Base-by-base conservation (phyloP, 2,329 filamentous ascomycete species). In the Beauveria rudraprayagi region DNA sequence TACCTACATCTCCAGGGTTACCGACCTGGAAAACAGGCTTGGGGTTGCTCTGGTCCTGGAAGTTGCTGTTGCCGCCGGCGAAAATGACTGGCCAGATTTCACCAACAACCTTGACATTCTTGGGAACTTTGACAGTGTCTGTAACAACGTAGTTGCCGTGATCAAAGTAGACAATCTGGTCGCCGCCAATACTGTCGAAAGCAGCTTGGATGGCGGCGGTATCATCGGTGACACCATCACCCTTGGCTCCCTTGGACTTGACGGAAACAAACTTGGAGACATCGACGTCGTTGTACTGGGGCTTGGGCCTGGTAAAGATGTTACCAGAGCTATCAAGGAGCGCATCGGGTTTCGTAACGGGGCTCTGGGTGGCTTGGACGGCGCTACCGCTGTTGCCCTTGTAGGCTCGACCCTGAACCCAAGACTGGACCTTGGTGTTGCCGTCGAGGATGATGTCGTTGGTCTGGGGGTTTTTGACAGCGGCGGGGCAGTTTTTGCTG, bases 1-100 rank as follows among this genome's bases (percentile, higher is more conserved):
- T 80, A 64, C 92, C 93, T 51, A 82, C 80, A 65, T 96, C 89
- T 57, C 91, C 91, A 11, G 83, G 75, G 69, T 90, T 76, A 54
- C 93, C 93, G 62, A 97, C 81, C 72, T 94, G 89, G 76, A 95
- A 90, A 68, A 95, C 88, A n/a, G 91, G 85, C 71, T 86, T 84
- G 46, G 92, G 92, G 70, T 92, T 90, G 66, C 78, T 75, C 72
- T 87, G 80, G 72, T 96, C 86, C 64, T 80, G 77, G 79, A 97
- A 97, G 65, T 82, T 80, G 40, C 75, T 80, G 68, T 76, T 70
- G 58, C 92, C 92, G 56, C 86, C 84, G 28, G 91, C 92, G 81
- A 97, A 88, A 72, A 97, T 88, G 64, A 96, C 77, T 3, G 93
- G 88, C 90, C 91, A 96, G 71, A 95, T 86, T 76, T 97, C 92